Evolutionary conservation across 2,329 filamentous ascomycete species (phyloP).

Genomic region (Sclerotinia trifoliorum): DNA sequence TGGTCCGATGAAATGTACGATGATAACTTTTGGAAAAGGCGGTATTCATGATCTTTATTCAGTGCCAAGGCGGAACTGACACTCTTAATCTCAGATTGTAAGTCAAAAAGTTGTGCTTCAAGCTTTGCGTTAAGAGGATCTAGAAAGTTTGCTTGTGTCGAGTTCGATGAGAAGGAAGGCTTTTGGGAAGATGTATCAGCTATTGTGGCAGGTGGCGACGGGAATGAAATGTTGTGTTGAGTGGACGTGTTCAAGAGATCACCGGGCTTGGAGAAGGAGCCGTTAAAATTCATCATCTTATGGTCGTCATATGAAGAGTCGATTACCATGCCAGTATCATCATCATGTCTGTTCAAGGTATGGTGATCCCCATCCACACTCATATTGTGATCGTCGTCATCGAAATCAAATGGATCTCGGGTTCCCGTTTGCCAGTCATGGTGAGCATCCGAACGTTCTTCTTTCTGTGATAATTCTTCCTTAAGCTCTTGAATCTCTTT

Average conservation of each 20-base stretch:
- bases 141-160: slow-evolving; percentile 30
- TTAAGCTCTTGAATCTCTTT: slow-evolving; percentile 34
- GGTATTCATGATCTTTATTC: slow-evolving; percentile 33
- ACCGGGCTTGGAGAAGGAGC: slow-evolving; percentile 16
- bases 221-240: slow-evolving; percentile 36
- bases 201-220: slow-evolving; percentile 37
- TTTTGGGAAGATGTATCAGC: slow-evolving; percentile 37
- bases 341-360: background rate
- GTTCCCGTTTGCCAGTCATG: slow-evolving; percentile 53
- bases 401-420: slow-evolving; percentile 44
- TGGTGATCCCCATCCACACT: slow-evolving; percentile 28
- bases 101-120: slow-evolving; percentile 31
- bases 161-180: slow-evolving; percentile 25
- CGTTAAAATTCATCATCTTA: slow-evolving; percentile 23
- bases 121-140: slow-evolving; percentile 35
- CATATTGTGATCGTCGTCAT: slow-evolving; percentile 38
- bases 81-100: slow-evolving; percentile 34
- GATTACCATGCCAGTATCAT: slow-evolving; percentile 4
- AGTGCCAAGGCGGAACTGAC: slow-evolving; percentile 34
- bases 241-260: slow-evolving; percentile 36
- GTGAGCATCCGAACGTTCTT: slow-evolving; percentile 29
- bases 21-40: slow-evolving; percentile 36
- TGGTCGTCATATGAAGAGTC: slow-evolving; percentile 6
- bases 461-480: slow-evolving; percentile 33
- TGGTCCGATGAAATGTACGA: slow-evolving; percentile 34